Evolutionary conservation across 139 green algal species (phyloP).

Genomic region (Astrephomene gubernaculifera): DNA sequence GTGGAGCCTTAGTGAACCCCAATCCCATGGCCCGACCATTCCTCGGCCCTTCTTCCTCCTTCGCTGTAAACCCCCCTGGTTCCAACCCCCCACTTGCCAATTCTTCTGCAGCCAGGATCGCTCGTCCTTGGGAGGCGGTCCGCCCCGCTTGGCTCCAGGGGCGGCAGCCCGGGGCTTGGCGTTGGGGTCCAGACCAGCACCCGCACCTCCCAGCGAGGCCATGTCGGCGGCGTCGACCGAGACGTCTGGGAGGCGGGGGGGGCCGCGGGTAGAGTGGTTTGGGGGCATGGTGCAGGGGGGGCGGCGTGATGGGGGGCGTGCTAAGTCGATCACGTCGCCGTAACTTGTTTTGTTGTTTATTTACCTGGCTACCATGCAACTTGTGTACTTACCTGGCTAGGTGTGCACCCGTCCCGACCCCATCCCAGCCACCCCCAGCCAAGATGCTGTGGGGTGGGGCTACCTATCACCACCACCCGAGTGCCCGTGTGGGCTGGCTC

Average conservation of each 20-base stretch:
- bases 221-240: not conserved
- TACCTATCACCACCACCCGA: no score
- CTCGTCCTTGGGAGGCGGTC: constrained; percentile 25
- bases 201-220: not conserved
- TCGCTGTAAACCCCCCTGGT: not conserved
- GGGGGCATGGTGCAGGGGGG: no score
- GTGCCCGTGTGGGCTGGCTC: no score
- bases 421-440: no score
- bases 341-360: no score
- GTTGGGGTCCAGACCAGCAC: not conserved
- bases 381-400: no score
- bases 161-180: constrained; percentile 20
- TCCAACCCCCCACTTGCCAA: not conserved
- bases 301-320: no score
- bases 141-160: not conserved
- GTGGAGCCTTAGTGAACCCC: not conserved
- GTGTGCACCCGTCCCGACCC: no score
- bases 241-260: constrained; percentile 1
- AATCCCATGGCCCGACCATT: not conserved
- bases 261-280: no score
- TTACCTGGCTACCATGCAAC: no score
- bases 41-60: not conserved
- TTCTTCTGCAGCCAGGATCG: constrained; percentile 41
- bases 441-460: no score
- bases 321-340: no score